phyloP scores from a whole-genome alignment of 331 rosid genomes.

The Cydonia oblonga region DNA sequence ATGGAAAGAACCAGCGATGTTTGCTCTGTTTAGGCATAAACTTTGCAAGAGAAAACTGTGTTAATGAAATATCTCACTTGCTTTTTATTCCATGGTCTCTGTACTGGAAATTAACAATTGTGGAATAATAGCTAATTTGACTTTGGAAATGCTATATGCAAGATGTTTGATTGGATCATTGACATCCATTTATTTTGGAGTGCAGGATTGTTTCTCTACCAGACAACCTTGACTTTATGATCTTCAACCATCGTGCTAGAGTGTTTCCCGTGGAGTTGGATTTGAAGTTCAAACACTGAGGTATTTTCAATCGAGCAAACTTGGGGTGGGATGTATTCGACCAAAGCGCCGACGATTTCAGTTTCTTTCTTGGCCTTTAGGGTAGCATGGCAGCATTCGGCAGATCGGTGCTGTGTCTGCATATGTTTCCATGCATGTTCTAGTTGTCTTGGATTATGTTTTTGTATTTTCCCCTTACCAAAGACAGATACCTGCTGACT shows the following conservation, averaged over 20 bases:
- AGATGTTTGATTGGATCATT: neutral
- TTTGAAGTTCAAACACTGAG: constrained; percentile 53
- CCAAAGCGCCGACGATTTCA: neutral
- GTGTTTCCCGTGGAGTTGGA: constrained; percentile 43
- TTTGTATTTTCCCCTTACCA: neutral
- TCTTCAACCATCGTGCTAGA: constrained; percentile 80
- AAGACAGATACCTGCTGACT: neutral
- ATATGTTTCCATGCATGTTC: neutral
- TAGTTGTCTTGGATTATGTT: constrained; percentile 10
- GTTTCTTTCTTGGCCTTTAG: neutral
- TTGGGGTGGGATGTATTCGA: neutral
- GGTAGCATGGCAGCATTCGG: neutral
- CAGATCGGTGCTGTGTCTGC: no score
- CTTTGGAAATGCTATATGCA: neutral
- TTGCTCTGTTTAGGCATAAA: neutral
- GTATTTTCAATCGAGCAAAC: neutral
- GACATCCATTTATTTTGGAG: constrained; percentile 14
- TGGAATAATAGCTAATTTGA: neutral
- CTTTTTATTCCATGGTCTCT: neutral
- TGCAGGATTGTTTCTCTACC: constrained; percentile 77
- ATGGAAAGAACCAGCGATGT: neutral
- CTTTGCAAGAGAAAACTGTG: neutral
- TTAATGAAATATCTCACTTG: neutral
- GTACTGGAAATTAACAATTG: neutral
- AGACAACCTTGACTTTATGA: constrained; percentile 68